A percentile compares a stretch with the other conserved stretches of the same genome.
Evolutionary conservation across 768 basidiomycete genomes (phyloP).

Genomic region (Phaffia australis): DNA sequence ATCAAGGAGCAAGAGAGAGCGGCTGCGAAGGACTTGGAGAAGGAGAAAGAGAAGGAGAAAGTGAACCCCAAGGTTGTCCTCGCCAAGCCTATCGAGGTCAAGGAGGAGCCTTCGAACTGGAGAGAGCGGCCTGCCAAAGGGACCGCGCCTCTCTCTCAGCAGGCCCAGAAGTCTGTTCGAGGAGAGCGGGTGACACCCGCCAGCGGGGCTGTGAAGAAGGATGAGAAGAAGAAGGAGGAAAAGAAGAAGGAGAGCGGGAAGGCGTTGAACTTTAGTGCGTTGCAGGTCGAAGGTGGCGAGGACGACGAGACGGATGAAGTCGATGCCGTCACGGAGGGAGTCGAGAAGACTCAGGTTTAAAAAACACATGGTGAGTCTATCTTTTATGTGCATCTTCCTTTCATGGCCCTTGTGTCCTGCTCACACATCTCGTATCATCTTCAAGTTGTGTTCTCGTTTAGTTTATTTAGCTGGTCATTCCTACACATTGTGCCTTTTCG

Average conservation of each 20-base stretch:
- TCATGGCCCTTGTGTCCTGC: too few species aligned
- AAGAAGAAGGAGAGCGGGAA: conserved; percentile 22
- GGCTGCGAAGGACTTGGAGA: conserved; percentile 6
- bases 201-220: conserved; percentile 18
- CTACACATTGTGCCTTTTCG: too few species aligned
- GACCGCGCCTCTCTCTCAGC: background rate
- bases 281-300: conserved; percentile 32
- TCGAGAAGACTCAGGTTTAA: conserved; percentile 17
- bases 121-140: conserved; percentile 4
- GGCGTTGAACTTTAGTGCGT: conserved; percentile 23
- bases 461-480: too few species aligned
- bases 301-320: conserved; percentile 34
- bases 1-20: conserved; percentile 29
- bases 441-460: too few species aligned
- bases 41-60: conserved; percentile 6
- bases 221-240: conserved; percentile 45
- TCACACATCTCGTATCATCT: too few species aligned
- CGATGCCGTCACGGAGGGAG: conserved; percentile 33
- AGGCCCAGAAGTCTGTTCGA: background rate
- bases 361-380: background rate
- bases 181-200: background rate
- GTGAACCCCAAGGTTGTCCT: background rate
- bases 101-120: conserved; percentile 2
- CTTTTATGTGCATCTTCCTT: too few species aligned
- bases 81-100: conserved; percentile 1